phyloP scores from a whole-genome alignment of 148 eudicot genomes.

The Simmondsia chinensis region DNA sequence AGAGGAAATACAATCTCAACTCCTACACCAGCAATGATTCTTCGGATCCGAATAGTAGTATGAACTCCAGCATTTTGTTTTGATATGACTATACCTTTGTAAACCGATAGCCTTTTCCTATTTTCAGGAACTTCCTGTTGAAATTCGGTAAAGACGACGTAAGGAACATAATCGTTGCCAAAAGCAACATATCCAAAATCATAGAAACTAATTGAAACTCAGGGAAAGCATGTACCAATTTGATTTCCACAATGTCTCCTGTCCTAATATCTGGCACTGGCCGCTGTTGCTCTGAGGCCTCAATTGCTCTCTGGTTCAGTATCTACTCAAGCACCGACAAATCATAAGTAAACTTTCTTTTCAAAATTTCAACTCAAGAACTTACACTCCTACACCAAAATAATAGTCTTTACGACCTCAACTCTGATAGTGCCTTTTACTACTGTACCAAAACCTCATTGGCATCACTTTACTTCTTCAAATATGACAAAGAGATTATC shows the following conservation, averaged over 20 bases:
- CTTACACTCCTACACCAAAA: too few species aligned
- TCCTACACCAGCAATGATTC: conserved; percentile 86
- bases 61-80: conserved; percentile 96
- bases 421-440: too few species aligned
- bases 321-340: conserved; percentile 29
- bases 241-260: conserved; percentile 82
- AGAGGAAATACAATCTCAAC: conserved; percentile 95
- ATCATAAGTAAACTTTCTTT: not conserved
- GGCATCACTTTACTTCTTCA: too few species aligned
- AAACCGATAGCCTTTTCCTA: conserved; percentile 59
- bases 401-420: too few species aligned
- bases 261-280: conserved; percentile 69
- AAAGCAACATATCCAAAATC: conserved; percentile 1
- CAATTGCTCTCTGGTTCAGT: conserved; percentile 79
- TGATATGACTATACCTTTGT: conserved; percentile 85
- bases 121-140: conserved; percentile 73
- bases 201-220: not conserved
- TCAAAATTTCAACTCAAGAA: not conserved
- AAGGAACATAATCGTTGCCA: not conserved
- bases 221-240: conserved; percentile 37
- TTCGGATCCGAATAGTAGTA: conserved; percentile 76
- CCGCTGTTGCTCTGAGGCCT: conserved; percentile 45
- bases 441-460: too few species aligned
- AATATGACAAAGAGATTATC: too few species aligned
- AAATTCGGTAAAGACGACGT: conserved; percentile 8